Evolutionary conservation across 1,284 basidiomycete genomes (phyloP).

Genomic region (Flammula alnicola): DNA sequence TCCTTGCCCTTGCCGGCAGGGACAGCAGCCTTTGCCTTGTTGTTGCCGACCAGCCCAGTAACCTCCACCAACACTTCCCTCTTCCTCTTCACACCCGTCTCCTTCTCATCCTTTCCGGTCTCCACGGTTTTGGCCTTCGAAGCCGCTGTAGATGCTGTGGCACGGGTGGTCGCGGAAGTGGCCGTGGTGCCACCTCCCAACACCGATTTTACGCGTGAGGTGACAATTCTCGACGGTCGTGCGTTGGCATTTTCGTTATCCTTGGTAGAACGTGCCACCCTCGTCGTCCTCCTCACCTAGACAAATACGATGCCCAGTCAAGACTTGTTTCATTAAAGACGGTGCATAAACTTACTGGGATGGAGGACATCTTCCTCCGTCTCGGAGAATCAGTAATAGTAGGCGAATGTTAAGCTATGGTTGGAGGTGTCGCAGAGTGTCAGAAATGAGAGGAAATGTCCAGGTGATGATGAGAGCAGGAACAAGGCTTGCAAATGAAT

Average conservation of each 20-base stretch:
- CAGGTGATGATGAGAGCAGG: slow-evolving; percentile 3
- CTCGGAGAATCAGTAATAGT: slow-evolving; percentile 11
- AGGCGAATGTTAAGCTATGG: slow-evolving; percentile 6
- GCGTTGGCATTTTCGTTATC: slow-evolving; percentile 71
- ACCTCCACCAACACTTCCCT: slow-evolving; percentile 45
- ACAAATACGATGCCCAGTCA: neutral
- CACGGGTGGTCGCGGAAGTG: slow-evolving; percentile 38
- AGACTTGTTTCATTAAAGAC: neutral
- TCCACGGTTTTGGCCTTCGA: slow-evolving; percentile 53
- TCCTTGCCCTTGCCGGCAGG: slow-evolving; percentile 58
- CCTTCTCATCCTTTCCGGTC: slow-evolving; percentile 40
- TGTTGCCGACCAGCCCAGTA: slow-evolving; percentile 35
- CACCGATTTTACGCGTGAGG: slow-evolving; percentile 57
- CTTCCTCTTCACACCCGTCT: slow-evolving; percentile 40
- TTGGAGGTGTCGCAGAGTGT: slow-evolving; percentile 14
- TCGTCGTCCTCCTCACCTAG: slow-evolving; percentile 35
- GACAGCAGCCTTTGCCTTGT: slow-evolving; percentile 28
- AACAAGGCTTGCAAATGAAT: slow-evolving; percentile 20
- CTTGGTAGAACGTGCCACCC: slow-evolving; percentile 41
- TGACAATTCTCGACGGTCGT: slow-evolving; percentile 54
- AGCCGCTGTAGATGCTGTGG: slow-evolving; percentile 50
- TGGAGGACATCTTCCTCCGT: slow-evolving; percentile 28
- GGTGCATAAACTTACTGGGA: slow-evolving; percentile 26
- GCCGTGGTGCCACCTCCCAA: slow-evolving; percentile 34
- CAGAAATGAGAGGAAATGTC: neutral